phyloP scores from a whole-genome alignment of 2,329 filamentous ascomycete species.

The Pseudocercospora eumusae region DNA sequence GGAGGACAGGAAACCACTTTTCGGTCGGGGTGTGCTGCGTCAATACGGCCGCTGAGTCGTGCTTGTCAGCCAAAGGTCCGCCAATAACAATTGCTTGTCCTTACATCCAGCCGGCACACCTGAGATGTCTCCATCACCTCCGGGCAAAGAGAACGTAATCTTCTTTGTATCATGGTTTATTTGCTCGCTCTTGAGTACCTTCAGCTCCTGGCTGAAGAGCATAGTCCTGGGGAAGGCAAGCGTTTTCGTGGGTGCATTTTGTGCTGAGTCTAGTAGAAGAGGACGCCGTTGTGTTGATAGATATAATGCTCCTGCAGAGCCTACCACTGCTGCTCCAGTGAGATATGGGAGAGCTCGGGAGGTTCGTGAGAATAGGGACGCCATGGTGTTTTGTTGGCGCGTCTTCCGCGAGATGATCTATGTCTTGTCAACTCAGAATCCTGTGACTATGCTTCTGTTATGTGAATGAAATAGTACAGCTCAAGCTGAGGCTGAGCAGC shows the following conservation, averaged over 20 bases:
- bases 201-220: constrained; percentile 38
- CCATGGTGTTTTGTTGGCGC: constrained; percentile 18
- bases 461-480: background rate
- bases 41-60: constrained; percentile 56
- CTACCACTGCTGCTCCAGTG: constrained; percentile 21
- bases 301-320: constrained; percentile 23
- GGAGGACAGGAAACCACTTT: constrained; percentile 59
- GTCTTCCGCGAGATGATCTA: background rate
- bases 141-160: constrained; percentile 38
- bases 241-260: constrained; percentile 31
- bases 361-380: constrained; percentile 21
- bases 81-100: background rate
- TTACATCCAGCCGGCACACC: constrained; percentile 37
- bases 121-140: constrained; percentile 34
- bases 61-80: constrained; percentile 6
- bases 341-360: constrained; percentile 25
- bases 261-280: constrained; percentile 33
- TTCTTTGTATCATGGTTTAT: constrained; percentile 40
- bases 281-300: constrained; percentile 17
- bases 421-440: background rate
- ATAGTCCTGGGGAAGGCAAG: constrained; percentile 37
- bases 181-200: constrained; percentile 36
- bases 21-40: constrained; percentile 60
- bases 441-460: background rate
- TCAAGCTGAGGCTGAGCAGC: background rate